Evolutionary conservation across 306 rosid species (phyloP), one percentile per base, ranked within the genome.

Genomic region (Clitoria ternatea): DNA sequence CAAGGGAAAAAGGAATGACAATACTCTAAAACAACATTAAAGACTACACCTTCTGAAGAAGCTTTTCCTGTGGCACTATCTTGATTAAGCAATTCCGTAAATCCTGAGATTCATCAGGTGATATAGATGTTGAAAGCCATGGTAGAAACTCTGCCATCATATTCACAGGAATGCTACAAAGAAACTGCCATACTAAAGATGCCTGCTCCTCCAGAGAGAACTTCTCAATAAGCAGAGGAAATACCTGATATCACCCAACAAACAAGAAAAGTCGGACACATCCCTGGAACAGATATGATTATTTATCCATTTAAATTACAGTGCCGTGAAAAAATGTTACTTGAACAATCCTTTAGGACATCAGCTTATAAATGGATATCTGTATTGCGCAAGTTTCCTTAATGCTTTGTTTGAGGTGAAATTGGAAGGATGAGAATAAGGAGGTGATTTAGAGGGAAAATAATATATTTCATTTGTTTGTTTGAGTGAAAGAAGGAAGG

Each of bases 121-220:
- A 86, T 70, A 95, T 76, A 37, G 97, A 91, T 60, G 81, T 83
- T 75, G 90, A 86, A 66, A 95, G 91, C 99, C 99, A 95, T 8
- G 97, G 99, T 75, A 95, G 96, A 72, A 95, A 95, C 68, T 86
- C 84, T 6, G 88, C 88, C 93, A 95, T 87, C 95, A 88, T 89
- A 81, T 95, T 85, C 69, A 95, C 97, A 27, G 99, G 99, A 85
- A 95, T 91, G 77, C 97, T 95, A 79, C 99, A 95, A 61, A 95
- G 83, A 80, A 95, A 95, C 84, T 91, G 99, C 97, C 99, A 95
- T 59, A 95, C 96, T 48, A 95, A 79, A 53, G 91, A 91, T 60
- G 97, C 91, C 74, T 91, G 99, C 75, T 91, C 99, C 72, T 87
- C 96, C 3, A 86, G 75, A 22, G 96, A 86, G 80, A 95, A 95